Evolutionary conservation across 345 rosid genomes (phyloP), one percentile per base, ranked within the genome.

Genomic region (Populus tremula): DNA sequence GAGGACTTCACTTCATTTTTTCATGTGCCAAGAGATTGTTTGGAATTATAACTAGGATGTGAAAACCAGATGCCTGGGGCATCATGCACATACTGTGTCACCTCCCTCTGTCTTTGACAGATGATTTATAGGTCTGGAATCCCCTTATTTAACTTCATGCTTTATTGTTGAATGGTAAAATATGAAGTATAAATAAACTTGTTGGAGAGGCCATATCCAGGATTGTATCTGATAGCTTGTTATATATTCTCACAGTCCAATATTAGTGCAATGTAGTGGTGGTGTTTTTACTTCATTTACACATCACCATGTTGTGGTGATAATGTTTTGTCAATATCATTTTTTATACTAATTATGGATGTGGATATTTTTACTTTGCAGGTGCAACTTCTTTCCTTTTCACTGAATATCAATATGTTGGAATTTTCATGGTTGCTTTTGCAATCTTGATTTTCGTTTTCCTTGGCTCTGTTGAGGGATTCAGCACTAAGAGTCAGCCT

Each of bases 401-500:
- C 36, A 81, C 84, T 12, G 80, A 77, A 69, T 81, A 81, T 53
- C 73, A 77, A 54, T 81, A 81, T 73, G 80, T 81, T 62, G 84
- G 84, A n/a, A 38, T 77, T 69, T 81, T 81, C 78, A 81, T 81
- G 84, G 43, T 73, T 68, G 78, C 80, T n/a, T 81, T 81, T 62
- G 84, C 84, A 18, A 39, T 77, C 72, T 77, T 81, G 41, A 81
- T 81, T 67, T 81, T 77, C 50, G 21, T 81, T 21, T 81, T 81
- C 77, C 77, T 81, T 0, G 84, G 84, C 33, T 81, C 84, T 47
- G 84, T 81, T 25, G 75, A 81, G 75, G 84, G 81, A 29, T 81
- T 81, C 68, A 81, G 84, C 71, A 91, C 93, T 5, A 74, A 87
- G 74, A 79, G 87, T 84, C 92, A 90, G 80, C 86, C 93, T 77